Conservation (phyloP, 1,139 yeast species). For the Saccharomyces hybrid region DNA sequence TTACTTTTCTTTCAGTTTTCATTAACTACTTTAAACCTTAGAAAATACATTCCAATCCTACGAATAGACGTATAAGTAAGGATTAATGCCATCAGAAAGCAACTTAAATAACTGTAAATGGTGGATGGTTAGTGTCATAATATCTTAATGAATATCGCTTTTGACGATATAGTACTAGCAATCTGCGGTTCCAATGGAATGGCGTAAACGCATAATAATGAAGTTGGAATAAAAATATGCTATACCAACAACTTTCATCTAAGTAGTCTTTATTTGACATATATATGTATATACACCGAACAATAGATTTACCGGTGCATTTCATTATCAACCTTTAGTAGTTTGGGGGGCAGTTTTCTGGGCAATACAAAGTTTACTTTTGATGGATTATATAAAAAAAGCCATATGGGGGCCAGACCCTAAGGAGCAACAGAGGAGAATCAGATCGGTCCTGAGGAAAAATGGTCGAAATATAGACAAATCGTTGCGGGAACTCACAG, state of each 20-base stretch:
- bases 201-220: neutral
- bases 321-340: neutral
- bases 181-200: neutral
- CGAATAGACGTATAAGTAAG: neutral
- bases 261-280: neutral
- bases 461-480: slow-evolving; percentile 79
- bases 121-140: neutral
- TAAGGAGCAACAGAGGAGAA: slow-evolving; percentile 83
- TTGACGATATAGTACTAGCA: neutral
- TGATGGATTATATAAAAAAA: slow-evolving; percentile 67
- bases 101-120: neutral
- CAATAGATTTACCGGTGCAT: neutral
- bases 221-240: neutral
- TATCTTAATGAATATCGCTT: neutral
- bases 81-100: neutral
- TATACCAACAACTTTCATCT: neutral
- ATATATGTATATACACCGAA: neutral
- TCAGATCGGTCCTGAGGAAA: slow-evolving; percentile 72
- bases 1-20: neutral
- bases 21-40: neutral
- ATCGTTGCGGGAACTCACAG: slow-evolving; percentile 56
- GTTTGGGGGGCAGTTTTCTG: neutral
- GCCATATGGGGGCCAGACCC: slow-evolving; percentile 96
- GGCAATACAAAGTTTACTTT: neutral
- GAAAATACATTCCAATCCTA: neutral